Conservation (phyloP, 2,329 filamentous ascomycete species). For the Lojkania enalia region DNA sequence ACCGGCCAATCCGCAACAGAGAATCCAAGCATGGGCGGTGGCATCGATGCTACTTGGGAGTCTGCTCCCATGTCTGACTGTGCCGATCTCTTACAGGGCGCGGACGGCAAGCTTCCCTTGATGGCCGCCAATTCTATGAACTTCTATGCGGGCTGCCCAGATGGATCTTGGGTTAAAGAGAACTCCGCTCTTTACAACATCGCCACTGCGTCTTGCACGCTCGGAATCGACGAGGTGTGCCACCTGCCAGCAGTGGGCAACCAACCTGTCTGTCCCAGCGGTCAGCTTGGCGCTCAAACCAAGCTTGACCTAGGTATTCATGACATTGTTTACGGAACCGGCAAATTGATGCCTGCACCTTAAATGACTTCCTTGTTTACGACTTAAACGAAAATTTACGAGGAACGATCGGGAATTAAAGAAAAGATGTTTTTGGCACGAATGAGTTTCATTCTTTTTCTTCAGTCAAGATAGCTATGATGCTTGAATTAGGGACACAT, state of each 20-base stretch:
- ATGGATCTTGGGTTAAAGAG: slow-evolving; percentile 10
- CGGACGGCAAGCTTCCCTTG: slow-evolving; percentile 17
- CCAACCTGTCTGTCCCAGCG: slow-evolving; percentile 29
- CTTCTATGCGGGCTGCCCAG: slow-evolving; percentile 12
- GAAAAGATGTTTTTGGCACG: too few species aligned
- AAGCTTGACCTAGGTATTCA: slow-evolving; percentile 20
- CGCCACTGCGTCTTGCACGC: slow-evolving; percentile 48
- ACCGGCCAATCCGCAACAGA: slow-evolving; percentile 55
- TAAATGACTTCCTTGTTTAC: too few species aligned
- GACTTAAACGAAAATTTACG: too few species aligned
- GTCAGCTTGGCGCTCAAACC: slow-evolving; percentile 27
- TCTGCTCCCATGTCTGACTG: slow-evolving; percentile 55
- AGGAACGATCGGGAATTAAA: too few species aligned
- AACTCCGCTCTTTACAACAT: slow-evolving; percentile 48
- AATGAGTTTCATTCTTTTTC: too few species aligned
- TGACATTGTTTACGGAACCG: slow-evolving; percentile 32
- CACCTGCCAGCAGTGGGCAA: slow-evolving; percentile 28
- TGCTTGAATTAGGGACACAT: too few species aligned
- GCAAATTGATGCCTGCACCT: too few species aligned
- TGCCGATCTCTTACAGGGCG: slow-evolving; percentile 49
- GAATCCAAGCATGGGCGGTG: slow-evolving; percentile 54
- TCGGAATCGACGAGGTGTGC: slow-evolving; percentile 34
- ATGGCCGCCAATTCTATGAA: slow-evolving; percentile 19
- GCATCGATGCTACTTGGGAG: slow-evolving; percentile 57
- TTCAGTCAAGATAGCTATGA: too few species aligned